Evolutionary conservation across 208 protist species (phyloP).

Genomic region (Trypanosoma avium): DNA sequence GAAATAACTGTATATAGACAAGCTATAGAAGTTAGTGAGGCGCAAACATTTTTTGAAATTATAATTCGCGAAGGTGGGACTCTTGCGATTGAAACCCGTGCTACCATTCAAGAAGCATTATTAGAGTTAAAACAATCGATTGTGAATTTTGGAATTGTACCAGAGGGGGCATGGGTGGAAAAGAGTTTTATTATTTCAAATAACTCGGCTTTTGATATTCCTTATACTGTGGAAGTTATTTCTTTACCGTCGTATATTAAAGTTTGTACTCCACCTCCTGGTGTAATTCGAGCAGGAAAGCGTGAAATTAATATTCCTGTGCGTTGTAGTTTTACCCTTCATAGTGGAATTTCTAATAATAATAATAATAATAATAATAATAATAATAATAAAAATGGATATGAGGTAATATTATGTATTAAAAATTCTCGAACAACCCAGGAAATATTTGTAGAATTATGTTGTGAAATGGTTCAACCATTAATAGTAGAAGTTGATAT

Average conservation of each 20-base stretch:
- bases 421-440: slow-evolving; percentile 56
- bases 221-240: slow-evolving; percentile 58
- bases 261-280: slow-evolving; percentile 42
- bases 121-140: slow-evolving; percentile 60
- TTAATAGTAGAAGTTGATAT: slow-evolving; percentile 64
- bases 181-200: slow-evolving; percentile 67
- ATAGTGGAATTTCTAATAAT: no score
- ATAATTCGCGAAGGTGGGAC: slow-evolving; percentile 67
- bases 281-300: slow-evolving; percentile 56
- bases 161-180: slow-evolving; percentile 72
- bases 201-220: slow-evolving; percentile 71
- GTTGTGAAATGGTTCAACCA: slow-evolving; percentile 62
- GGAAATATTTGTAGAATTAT: slow-evolving; percentile 62
- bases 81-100: slow-evolving; percentile 81
- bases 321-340: slow-evolving; percentile 46
- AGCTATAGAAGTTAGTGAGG: slow-evolving; percentile 66
- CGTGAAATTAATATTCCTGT: slow-evolving; percentile 54
- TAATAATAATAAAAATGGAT: neutral
- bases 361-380: no score
- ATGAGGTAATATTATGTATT: slow-evolving; percentile 43
- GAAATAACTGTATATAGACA: slow-evolving; percentile 90
- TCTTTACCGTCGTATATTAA: slow-evolving; percentile 52
- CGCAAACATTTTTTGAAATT: slow-evolving; percentile 89
- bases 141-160: slow-evolving; percentile 72
- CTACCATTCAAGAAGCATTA: slow-evolving; percentile 73